Evolutionary conservation across 2,329 filamentous ascomycete species (phyloP).

Genomic region (Helicocarpus griseus): DNA sequence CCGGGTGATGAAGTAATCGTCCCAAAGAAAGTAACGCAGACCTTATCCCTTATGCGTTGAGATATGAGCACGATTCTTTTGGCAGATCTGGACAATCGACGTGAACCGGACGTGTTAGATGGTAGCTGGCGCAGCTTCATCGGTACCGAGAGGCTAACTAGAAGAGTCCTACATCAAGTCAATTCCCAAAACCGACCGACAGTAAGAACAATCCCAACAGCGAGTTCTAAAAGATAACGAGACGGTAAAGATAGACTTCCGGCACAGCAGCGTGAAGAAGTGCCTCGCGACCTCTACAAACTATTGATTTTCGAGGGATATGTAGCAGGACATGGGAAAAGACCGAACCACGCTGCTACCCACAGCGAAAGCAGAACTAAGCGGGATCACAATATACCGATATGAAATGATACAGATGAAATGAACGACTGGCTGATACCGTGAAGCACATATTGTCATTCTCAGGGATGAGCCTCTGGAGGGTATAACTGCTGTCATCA

Average conservation of each 20-base stretch:
- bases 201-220: not conserved
- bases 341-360: not conserved
- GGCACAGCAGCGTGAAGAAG: not conserved
- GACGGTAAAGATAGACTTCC: not conserved
- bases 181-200: conserved; percentile 2
- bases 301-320: not conserved
- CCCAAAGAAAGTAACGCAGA: not conserved
- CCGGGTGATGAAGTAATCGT: too few species aligned
- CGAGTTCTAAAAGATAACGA: not conserved
- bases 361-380: not conserved
- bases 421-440: not conserved
- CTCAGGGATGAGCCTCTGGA: too few species aligned
- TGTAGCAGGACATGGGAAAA: not conserved
- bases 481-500: too few species aligned
- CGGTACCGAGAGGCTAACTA: not conserved
- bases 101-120: conserved; percentile 8
- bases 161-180: not conserved
- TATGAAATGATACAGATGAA: not conserved
- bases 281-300: too few species aligned
- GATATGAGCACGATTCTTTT: not conserved
- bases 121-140: not conserved
- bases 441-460: not conserved
- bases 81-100: conserved; percentile 4
- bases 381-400: not conserved
- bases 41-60: not conserved